Conservation (phyloP, 352 stramenopile species). For the Globisporangium middletonii region DNA sequence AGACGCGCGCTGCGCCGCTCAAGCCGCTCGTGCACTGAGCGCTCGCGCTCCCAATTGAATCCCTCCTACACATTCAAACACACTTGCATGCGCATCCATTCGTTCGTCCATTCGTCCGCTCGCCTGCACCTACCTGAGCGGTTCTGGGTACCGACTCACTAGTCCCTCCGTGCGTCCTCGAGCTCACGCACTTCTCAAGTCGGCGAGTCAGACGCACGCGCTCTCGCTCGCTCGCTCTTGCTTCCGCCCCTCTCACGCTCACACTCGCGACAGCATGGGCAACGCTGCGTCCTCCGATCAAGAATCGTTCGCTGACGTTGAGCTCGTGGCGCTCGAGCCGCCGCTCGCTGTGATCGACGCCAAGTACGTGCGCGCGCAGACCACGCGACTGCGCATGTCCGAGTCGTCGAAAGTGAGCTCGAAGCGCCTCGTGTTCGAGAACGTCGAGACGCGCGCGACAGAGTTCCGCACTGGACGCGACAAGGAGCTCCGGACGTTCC, state of each 20-base stretch:
- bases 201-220: background rate
- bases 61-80: too few relatives aligned
- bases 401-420: background rate
- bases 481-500: background rate
- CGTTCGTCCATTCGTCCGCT: too few relatives aligned
- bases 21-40: conserved; percentile 90
- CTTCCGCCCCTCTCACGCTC: background rate
- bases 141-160: too few relatives aligned
- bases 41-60: too few relatives aligned
- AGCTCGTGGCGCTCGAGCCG: background rate
- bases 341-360: background rate
- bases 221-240: background rate
- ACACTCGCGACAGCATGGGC: background rate
- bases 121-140: too few relatives aligned
- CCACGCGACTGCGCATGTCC: background rate
- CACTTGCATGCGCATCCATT: too few relatives aligned
- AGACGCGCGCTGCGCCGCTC: conserved; percentile 80
- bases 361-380: background rate
- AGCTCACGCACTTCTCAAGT: too few relatives aligned
- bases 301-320: background rate
- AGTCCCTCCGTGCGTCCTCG: too few relatives aligned
- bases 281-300: background rate
- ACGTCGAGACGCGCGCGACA: background rate
- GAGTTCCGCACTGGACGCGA: background rate
- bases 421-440: conserved; percentile 1